Evolutionary conservation across 1,139 yeast species (phyloP).

Genomic region (Yamadazyma jaroonii): DNA sequence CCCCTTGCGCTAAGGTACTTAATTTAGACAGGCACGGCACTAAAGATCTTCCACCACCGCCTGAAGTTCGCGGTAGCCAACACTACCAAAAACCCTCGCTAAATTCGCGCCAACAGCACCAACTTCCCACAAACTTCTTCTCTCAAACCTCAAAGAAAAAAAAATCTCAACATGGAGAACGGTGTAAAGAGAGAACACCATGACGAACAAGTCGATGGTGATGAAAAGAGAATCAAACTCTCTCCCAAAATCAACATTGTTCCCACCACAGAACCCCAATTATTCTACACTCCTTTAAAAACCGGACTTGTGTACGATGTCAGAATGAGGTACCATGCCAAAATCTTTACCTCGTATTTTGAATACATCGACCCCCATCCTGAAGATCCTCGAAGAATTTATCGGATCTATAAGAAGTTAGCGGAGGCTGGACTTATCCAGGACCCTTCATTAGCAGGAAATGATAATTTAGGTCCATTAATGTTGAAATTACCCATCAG

Average conservation of each 20-base stretch:
- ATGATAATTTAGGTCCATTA: constrained; percentile 79
- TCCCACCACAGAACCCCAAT: constrained; percentile 53
- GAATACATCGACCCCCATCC: constrained; percentile 99
- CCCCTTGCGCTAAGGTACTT: too few relatives aligned
- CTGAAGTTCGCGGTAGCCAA: too few relatives aligned
- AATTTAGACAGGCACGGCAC: too few relatives aligned
- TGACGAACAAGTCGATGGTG: neutral
- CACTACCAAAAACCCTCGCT: too few relatives aligned
- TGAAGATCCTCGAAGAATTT: constrained; percentile 95
- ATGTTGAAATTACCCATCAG: constrained; percentile 89
- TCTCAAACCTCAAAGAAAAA: neutral
- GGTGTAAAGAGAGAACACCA: neutral
- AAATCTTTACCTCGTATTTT: constrained; percentile 84
- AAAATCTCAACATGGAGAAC: constrained; percentile 1
- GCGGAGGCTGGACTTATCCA: constrained; percentile 91
- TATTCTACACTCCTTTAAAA: constrained; percentile 68
- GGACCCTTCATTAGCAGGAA: constrained; percentile 78
- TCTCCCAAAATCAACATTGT: constrained; percentile 23
- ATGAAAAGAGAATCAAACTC: constrained; percentile 1
- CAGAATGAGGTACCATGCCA: constrained; percentile 95
- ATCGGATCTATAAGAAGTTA: constrained; percentile 84
- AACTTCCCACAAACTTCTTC: neutral
- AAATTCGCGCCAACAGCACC: neutral
- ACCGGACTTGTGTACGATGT: constrained; percentile 97
- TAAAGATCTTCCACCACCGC: too few relatives aligned